A percentile compares a stretch with the other conserved stretches of the same genome.
phyloP scores from a whole-genome alignment of 2,329 filamentous ascomycete genomes.

The Pseudogymnoascus sp. region DNA sequence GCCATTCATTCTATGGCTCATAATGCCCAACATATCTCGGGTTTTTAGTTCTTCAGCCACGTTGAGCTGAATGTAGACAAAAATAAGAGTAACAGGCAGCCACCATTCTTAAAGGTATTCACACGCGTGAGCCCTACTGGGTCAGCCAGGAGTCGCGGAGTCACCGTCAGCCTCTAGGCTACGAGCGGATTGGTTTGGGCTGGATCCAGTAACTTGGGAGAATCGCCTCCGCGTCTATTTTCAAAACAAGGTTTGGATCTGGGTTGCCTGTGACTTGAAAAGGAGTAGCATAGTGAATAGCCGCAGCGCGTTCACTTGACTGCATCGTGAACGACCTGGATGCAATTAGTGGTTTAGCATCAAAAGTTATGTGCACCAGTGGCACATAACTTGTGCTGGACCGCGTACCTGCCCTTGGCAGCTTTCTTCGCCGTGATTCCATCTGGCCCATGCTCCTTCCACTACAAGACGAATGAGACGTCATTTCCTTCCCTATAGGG shows the following conservation, averaged over 20 bases:
- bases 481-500: conserved; percentile 1
- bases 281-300: conserved; percentile 7
- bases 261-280: background rate
- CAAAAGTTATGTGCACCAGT: background rate
- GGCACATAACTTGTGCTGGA: background rate
- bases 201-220: background rate
- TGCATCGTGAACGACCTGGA: background rate
- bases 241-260: conserved; percentile 1
- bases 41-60: background rate
- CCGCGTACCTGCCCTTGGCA: conserved; percentile 4
- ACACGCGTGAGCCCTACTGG: background rate
- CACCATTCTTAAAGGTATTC: background rate
- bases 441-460: conserved; percentile 2
- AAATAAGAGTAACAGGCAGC: background rate
- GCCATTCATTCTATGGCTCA: background rate
- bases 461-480: background rate
- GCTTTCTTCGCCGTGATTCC: conserved; percentile 1
- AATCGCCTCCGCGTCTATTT: background rate
- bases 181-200: background rate
- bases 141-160: background rate
- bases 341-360: conserved; percentile 5
- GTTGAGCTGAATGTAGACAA: background rate
- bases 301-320: background rate
- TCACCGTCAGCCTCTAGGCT: background rate
- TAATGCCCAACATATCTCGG: conserved; percentile 2